Base-by-base conservation (phyloP, 805 yeast genomes). In the Monosporozyma aerobia region DNA sequence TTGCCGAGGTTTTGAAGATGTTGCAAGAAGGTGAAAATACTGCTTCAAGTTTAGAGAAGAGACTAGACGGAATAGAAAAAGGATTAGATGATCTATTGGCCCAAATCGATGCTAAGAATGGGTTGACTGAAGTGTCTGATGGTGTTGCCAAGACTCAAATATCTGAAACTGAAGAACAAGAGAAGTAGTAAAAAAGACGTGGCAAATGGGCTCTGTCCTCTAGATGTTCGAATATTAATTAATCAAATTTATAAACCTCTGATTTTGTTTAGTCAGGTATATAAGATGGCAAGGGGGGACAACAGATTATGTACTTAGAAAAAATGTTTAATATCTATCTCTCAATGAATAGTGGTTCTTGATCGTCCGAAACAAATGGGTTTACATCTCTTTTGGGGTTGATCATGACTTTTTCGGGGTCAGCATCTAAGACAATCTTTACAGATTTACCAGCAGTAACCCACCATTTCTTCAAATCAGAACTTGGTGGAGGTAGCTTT, bases 391-490 rank as follows among this genome's bases (percentile, higher is more conserved):
- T 70, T 10, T 72, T 68, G 0, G 96, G 95, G 62, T 94, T 94
- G 45, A 90, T 72, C 30, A 81, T 71, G 57, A 69, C 70, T 52
- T 70, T 72, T 10, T 65, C 63, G 3, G 67, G 54, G 44, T 72
- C 71, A 6, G 69, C 60, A 48, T 69, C 68, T 19, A 86, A 73
- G 8, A 65, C 64, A 2, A 92, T 85, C 62, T 84, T 88, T 2
- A 90, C 90, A 11, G 83, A 78, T 54, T 77, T 75, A 0, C 94
- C 92, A 10, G 83, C 83, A 13, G 85, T 83, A 16, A 88, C 74
- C 99, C 99, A 94, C 99, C 99, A 94, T 67, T 88, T 87, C 23
- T 77, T 72, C 13, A 74, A 69, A 52, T 87, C 96, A 0, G 94
- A 80, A 53, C 95, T 85, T 14, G 99, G 99, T 1, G 96, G 87